A percentile compares a stretch with the other conserved stretches of the same genome.
Conservation (phyloP, 352 stramenopile species). For the Phytophthora tentaculata region DNA sequence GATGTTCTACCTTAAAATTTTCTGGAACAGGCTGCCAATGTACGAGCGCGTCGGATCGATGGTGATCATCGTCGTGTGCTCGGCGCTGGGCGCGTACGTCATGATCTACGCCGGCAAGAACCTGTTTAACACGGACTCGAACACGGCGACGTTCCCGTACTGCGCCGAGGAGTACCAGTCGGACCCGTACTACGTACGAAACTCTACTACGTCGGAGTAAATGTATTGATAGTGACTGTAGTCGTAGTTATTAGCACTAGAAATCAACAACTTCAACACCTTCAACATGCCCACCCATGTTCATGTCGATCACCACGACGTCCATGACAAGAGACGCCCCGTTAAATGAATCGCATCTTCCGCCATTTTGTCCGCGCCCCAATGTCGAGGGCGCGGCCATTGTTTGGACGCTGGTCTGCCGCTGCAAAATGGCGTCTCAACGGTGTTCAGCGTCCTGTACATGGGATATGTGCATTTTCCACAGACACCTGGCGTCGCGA, state of each 20-base stretch:
- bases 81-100: slow-evolving; percentile 46
- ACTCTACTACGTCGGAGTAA: slow-evolving; percentile 17
- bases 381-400: not conserved
- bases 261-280: not conserved
- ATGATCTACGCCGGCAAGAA: slow-evolving; percentile 51
- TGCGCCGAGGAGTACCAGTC: slow-evolving; percentile 54
- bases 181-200: slow-evolving; percentile 53
- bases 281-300: not conserved
- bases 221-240: not conserved
- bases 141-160: slow-evolving; percentile 56
- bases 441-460: not conserved
- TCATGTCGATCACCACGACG: not conserved
- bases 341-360: not conserved
- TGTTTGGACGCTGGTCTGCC: not conserved
- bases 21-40: slow-evolving; percentile 45
- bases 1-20: slow-evolving; percentile 57
- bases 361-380: not conserved
- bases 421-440: not conserved
- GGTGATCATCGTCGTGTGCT: slow-evolving; percentile 43
- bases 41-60: slow-evolving; percentile 47
- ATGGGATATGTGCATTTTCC: not conserved
- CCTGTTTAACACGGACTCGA: slow-evolving; percentile 40
- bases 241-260: not conserved
- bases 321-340: not conserved
- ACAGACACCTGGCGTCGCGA: not conserved